A percentile compares a stretch with the other conserved stretches of the same genome.
Evolutionary conservation across 495 filamentous ascomycete species (phyloP).

Genomic region (Parathielavia appendiculata): DNA sequence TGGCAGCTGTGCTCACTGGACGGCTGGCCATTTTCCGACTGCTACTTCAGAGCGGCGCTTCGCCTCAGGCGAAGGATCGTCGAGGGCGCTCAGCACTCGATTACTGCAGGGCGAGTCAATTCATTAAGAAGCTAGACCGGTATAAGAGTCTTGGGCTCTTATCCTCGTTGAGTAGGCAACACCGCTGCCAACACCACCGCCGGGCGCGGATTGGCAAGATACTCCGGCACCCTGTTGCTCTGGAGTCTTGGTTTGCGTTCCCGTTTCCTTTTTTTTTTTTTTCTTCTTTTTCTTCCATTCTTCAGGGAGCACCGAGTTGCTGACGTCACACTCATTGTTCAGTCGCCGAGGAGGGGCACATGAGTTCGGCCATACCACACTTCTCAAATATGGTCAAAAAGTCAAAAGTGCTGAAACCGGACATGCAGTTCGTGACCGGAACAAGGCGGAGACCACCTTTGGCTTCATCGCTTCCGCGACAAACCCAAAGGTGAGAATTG

Average conservation of each 20-base stretch:
- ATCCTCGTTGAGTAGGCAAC: too few species aligned
- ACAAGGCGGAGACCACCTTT: constrained; percentile 1
- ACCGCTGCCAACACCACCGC: too few species aligned
- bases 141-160: constrained; percentile 1
- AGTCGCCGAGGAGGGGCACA: constrained; percentile 7
- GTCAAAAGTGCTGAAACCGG: constrained; percentile 1
- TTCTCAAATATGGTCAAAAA: not conserved
- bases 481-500: not conserved
- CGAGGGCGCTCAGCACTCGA: not conserved
- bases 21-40: constrained; percentile 1
- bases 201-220: not conserved
- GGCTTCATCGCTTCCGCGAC: constrained; percentile 11
- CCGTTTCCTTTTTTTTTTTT: not conserved
- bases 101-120: not conserved
- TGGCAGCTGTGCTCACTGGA: constrained; percentile 13
- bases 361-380: not conserved
- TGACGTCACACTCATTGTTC: not conserved
- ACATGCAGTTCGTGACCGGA: not conserved
- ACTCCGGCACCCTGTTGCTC: constrained; percentile 4
- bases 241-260: constrained; percentile 14
- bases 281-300: not conserved
- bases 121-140: not conserved
- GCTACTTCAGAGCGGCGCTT: not conserved
- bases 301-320: not conserved
- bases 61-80: not conserved